These are phyloP conservation scores for Trametopsis cervina DNA, from an alignment of 768 basidiomycete species.

Conservation along the genomic window DNA sequence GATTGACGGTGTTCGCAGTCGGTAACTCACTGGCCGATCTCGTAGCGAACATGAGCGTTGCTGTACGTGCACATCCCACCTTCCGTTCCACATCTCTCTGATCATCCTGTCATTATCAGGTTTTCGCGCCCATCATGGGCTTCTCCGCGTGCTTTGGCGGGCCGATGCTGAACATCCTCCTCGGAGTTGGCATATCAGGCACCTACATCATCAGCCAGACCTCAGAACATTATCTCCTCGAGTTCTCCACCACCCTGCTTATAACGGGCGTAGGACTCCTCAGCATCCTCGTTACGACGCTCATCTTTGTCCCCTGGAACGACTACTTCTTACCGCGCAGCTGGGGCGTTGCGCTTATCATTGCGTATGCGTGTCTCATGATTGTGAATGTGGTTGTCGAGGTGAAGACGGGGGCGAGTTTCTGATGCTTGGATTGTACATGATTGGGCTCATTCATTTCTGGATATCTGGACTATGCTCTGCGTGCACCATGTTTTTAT, in stretches of 20 bases:
- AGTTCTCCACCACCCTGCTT: conserved; percentile 77
- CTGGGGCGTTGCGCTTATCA: conserved; percentile 80
- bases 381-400: conserved; percentile 74
- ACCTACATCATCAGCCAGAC: conserved; percentile 73
- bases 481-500: too few relatives aligned
- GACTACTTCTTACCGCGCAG: conserved; percentile 69
- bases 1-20: conserved; percentile 92
- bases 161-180: conserved; percentile 86
- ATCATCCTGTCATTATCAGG: conserved; percentile 29
- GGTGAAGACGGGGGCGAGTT: conserved; percentile 42
- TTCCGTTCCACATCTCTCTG: neutral
- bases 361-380: conserved; percentile 73
- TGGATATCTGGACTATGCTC: too few relatives aligned
- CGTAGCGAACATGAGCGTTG: conserved; percentile 95
- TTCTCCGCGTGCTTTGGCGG: conserved; percentile 94
- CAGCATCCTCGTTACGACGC: conserved; percentile 60
- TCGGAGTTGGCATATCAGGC: conserved; percentile 90
- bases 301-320: conserved; percentile 82
- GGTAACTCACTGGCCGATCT: conserved; percentile 96
- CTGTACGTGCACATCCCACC: conserved; percentile 38
- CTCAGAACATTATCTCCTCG: conserved; percentile 46
- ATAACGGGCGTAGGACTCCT: conserved; percentile 84
- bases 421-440: conserved; percentile 72
- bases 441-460: too few relatives aligned
- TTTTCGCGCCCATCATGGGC: conserved; percentile 89